Percentiles rank a stretch among this genome's conserved stretches.
Conservation (phyloP, 495 filamentous ascomycete species). For the Arthonia radiata region DNA sequence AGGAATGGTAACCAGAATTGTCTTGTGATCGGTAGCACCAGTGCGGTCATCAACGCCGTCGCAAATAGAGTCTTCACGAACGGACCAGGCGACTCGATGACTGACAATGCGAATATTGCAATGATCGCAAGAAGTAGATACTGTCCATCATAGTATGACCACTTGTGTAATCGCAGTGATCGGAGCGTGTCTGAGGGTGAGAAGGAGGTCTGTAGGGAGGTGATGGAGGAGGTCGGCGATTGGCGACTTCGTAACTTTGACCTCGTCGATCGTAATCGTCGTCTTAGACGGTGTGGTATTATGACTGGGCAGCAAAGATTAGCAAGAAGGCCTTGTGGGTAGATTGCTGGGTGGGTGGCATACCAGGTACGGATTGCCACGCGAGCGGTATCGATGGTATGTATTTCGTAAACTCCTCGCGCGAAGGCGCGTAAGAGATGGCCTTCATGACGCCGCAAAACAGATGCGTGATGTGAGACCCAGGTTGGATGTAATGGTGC, state of each 20-base stretch:
- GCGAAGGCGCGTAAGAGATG: too few relatives aligned
- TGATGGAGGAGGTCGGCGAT: constrained; percentile 45
- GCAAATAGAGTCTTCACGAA: constrained; percentile 44
- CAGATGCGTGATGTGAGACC: too few relatives aligned
- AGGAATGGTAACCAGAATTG: constrained; percentile 82
- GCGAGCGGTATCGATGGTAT: too few relatives aligned
- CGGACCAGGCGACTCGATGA: constrained; percentile 50
- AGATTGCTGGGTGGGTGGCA: too few relatives aligned
- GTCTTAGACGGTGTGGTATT: constrained; percentile 46
- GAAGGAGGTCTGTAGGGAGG: constrained; percentile 59
- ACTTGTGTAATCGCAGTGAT: constrained; percentile 46
- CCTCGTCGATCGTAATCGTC: constrained; percentile 30
- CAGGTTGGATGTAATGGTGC: too few relatives aligned
- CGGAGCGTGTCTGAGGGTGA: constrained; percentile 47
- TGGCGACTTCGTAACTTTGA: constrained; percentile 48
- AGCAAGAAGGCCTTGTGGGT: too few relatives aligned
- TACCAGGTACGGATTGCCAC: too few relatives aligned
- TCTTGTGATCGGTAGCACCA: constrained; percentile 62
- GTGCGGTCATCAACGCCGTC: constrained; percentile 37
- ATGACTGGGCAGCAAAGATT: too few relatives aligned
- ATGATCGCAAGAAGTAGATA: constrained; percentile 50
- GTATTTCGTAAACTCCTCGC: too few relatives aligned
- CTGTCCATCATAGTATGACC: constrained; percentile 71
- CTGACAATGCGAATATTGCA: constrained; percentile 54
- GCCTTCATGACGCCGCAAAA: too few relatives aligned